Percentiles rank a stretch among this genome's conserved stretches.
phyloP scores from a whole-genome alignment of 768 basidiomycete species.

The Tulasnella calospora region DNA sequence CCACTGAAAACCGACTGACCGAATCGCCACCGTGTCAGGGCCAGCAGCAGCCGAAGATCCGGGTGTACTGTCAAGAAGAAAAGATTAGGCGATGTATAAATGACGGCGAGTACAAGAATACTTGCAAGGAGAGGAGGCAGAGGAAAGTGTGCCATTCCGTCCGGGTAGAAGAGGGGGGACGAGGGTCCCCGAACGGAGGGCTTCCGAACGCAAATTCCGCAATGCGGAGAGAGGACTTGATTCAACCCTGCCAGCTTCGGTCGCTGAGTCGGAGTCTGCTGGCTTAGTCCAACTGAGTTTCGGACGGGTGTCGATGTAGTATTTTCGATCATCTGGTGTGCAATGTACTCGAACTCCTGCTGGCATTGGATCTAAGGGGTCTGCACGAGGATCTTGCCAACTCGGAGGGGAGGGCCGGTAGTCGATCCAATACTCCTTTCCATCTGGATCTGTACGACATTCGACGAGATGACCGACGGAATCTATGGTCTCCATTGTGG shows the following conservation, averaged over 20 bases:
- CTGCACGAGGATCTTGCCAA: slow-evolving; percentile 23
- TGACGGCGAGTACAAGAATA: neutral
- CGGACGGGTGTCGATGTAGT: slow-evolving; percentile 15
- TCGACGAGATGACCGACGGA: slow-evolving; percentile 1
- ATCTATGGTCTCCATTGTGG: neutral
- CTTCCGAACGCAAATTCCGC: neutral
- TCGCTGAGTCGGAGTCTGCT: neutral
- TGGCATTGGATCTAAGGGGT: slow-evolving; percentile 9
- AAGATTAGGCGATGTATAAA: neutral
- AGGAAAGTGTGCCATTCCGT: neutral
- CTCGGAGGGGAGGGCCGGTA: slow-evolving; percentile 15
- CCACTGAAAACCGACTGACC: neutral
- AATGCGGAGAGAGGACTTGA: neutral
- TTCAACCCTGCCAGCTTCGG: neutral
- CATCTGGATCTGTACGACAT: slow-evolving; percentile 20
- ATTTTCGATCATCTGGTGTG: slow-evolving; percentile 14
- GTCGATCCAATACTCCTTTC: slow-evolving; percentile 20
- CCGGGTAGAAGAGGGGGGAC: neutral
- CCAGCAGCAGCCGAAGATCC: slow-evolving; percentile 10
- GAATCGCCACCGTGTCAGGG: slow-evolving; percentile 23
- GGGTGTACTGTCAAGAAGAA: slow-evolving; percentile 9
- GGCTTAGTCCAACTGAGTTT: slow-evolving; percentile 17
- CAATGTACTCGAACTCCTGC: slow-evolving; percentile 6
- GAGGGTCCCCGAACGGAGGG: neutral
- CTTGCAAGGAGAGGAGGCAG: neutral